Evolutionary conservation across 2,329 filamentous ascomycete genomes (phyloP), one percentile per base, ranked within the genome.

Genomic region (Pseudofabraea citricarpa): DNA sequence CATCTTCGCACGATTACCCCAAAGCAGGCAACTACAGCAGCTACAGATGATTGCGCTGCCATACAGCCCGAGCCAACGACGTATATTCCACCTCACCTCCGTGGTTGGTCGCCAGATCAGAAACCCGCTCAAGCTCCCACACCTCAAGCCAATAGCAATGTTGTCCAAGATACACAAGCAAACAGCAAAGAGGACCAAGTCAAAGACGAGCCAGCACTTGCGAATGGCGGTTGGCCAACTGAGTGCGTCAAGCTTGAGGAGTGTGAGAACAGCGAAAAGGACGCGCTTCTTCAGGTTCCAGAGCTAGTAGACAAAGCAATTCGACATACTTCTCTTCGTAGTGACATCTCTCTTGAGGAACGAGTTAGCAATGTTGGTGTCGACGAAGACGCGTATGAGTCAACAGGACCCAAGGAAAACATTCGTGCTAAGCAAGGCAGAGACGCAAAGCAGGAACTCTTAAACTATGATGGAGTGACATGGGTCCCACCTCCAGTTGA

Each of bases 381-480:
- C 23, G 26, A 20, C 7, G 22, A 37, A 12, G 13, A 31, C 6
- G 45, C 45, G 36, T 41, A 45, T 27, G 18, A 15, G 27, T 12
- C 13, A 20, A 16, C 20, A 24, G 8, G 26, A 22, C 46, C 40
- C 35, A 43, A 35, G 20, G 48, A 48, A 24, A 44, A 40, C 20
- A 41, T 59, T 22, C 49, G 56, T 15, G 50, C 48, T 15, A 49
- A 20, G 15, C 50, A 53, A 45, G 55, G 56, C 9, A 40, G 40
- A 23, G 43, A 52, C 36, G 36, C 49, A 13, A 38, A 24, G 1
- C 27, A 51, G 19, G 41, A 49, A 18, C 39, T 57, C 16, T 20
- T 47, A 19, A 56, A 59, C 38, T 60, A 51, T 52, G 51, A 57
- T 42, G 49, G 48, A 6, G 41, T 21, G 5, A 36, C 24, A 4